Evolutionary conservation across 192 early-diverging fungal species (phyloP).

Genomic region (Entophlyctis luteolus): DNA sequence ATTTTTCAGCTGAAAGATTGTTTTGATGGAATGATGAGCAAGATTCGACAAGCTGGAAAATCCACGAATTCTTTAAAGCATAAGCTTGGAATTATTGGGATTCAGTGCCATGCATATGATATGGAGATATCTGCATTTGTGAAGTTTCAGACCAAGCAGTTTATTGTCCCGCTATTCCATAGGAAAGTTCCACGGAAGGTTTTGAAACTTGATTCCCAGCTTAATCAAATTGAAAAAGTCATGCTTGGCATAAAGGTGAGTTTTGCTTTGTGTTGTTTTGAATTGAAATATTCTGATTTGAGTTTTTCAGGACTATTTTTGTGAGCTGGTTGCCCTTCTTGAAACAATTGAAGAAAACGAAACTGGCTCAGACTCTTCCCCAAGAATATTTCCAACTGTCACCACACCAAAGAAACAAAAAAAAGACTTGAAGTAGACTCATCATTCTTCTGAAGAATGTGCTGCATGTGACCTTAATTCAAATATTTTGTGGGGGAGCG

Average conservation of each 20-base stretch:
- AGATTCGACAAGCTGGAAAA: neutral
- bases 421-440: no score
- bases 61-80: neutral
- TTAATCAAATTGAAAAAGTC: neutral
- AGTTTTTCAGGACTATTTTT: no score
- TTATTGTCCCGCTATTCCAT: neutral
- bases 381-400: no score
- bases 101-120: neutral
- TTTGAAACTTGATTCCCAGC: neutral
- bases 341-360: no score
- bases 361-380: no score
- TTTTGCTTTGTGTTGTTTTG: no score
- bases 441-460: no score
- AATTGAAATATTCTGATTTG: no score
- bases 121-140: neutral
- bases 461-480: no score
- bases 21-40: neutral
- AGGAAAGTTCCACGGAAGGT: neutral
- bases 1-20: neutral
- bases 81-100: neutral
- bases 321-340: no score
- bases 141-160: neutral
- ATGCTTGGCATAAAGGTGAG: neutral
- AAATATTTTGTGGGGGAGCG: no score
- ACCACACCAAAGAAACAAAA: no score